A percentile compares a stretch with the other conserved stretches of the same genome.
phyloP scores from a whole-genome alignment of 495 filamentous ascomycete species.

The Platismatia glauca region DNA sequence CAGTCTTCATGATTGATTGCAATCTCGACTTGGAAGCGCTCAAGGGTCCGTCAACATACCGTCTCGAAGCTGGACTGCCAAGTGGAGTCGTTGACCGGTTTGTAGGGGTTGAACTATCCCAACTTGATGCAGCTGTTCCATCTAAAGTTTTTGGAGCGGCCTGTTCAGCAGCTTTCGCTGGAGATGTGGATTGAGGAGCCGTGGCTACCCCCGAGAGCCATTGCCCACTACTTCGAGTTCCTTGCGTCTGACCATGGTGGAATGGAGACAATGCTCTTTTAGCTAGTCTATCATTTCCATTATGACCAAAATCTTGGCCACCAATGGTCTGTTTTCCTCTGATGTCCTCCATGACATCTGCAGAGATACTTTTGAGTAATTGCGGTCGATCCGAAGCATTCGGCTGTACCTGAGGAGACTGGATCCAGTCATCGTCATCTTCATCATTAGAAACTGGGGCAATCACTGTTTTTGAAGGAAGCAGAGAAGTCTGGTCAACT shows the following conservation, averaged over 20 bases:
- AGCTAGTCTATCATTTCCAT: constrained; percentile 6
- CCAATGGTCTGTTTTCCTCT: constrained; percentile 36
- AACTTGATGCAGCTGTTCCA: not conserved
- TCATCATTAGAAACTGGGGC: constrained; percentile 30
- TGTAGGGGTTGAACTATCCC: not conserved
- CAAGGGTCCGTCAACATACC: constrained; percentile 63
- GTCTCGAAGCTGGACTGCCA: constrained; percentile 56
- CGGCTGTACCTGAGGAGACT: constrained; percentile 41
- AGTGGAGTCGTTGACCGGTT: constrained; percentile 51
- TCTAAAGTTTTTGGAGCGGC: not conserved
- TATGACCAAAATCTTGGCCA: constrained; percentile 32
- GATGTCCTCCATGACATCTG: constrained; percentile 52
- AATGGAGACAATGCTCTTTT: constrained; percentile 5
- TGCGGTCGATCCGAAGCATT: constrained; percentile 33
- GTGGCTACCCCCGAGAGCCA: not conserved
- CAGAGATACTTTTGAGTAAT: constrained; percentile 47
- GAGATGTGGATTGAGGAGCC: constrained; percentile 1
- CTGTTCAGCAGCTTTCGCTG: not conserved
- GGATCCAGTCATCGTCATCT: constrained; percentile 82
- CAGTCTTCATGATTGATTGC: constrained; percentile 77
- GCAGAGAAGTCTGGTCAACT: constrained; percentile 20
- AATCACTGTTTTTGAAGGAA: constrained; percentile 23
- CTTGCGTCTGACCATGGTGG: not conserved
- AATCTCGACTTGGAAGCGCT: constrained; percentile 84
- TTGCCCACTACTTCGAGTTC: not conserved